A percentile compares a stretch with the other conserved stretches of the same genome.
Evolutionary conservation across 768 basidiomycete genomes (phyloP).

Genomic region (Phanerochaete carnosa): DNA sequence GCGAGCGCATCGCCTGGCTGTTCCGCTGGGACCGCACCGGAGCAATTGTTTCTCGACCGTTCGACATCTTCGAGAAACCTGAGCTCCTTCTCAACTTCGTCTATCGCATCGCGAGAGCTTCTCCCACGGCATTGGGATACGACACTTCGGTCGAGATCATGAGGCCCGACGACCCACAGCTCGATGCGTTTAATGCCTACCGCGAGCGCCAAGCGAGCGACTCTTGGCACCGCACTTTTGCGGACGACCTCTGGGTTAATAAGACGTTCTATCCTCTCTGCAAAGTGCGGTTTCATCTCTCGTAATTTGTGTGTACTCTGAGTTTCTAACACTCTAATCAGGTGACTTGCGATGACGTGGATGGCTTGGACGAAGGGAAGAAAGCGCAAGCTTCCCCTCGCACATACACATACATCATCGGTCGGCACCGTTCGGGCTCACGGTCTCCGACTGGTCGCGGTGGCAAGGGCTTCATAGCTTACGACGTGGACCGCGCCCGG

Average conservation of each 20-base stretch:
- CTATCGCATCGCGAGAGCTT: not conserved
- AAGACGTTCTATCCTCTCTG: too few species aligned
- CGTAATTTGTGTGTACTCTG: too few species aligned
- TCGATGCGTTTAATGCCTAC: too few species aligned
- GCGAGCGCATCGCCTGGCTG: not conserved
- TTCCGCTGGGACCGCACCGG: conserved; percentile 1
- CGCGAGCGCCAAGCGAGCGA: too few species aligned
- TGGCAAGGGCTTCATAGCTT: not conserved
- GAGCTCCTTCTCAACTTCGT: not conserved
- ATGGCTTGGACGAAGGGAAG: not conserved
- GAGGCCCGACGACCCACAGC: too few species aligned
- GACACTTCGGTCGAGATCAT: not conserved
- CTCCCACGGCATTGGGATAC: not conserved
- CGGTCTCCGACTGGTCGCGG: not conserved
- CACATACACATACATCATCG: not conserved
- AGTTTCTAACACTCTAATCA: not conserved
- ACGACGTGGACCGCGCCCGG: not conserved
- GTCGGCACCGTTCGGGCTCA: not conserved
- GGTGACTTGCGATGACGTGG: not conserved
- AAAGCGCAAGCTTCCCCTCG: too few species aligned
- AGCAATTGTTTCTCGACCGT: not conserved
- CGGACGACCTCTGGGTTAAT: too few species aligned
- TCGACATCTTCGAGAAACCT: not conserved
- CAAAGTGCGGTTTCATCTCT: too few species aligned
- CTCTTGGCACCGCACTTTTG: too few species aligned